These are phyloP conservation scores for Mortierella sp. DNA, from an alignment of 371 early-diverging fungal genomes.

Conservation along the genomic window DNA sequence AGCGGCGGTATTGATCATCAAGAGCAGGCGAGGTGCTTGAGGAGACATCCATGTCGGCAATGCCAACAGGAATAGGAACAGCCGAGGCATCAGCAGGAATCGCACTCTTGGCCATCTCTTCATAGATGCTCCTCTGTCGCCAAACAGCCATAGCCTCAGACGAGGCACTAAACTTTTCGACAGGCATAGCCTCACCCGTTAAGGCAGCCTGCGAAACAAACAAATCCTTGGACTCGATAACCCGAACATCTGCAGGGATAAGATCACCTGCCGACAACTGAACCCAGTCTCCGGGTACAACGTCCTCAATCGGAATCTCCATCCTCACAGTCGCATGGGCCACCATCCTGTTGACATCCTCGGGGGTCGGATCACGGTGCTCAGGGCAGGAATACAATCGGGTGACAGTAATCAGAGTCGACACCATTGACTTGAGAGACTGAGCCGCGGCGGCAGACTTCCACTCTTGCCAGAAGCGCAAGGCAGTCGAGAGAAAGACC, in stretches of 20 bases:
- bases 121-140: slow-evolving; percentile 20
- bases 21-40: not conserved
- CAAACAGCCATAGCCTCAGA: slow-evolving; percentile 35
- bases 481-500: slow-evolving; percentile 52
- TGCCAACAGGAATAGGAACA: slow-evolving; percentile 1
- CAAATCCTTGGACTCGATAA: slow-evolving; percentile 59
- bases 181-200: slow-evolving; percentile 62
- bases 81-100: slow-evolving; percentile 18
- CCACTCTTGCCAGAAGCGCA: slow-evolving; percentile 61
- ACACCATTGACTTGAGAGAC: slow-evolving; percentile 57
- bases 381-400: slow-evolving; percentile 53
- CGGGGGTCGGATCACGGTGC: slow-evolving; percentile 45
- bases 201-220: slow-evolving; percentile 58
- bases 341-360: slow-evolving; percentile 39
- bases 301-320: slow-evolving; percentile 55
- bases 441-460: slow-evolving; percentile 54
- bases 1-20: not conserved
- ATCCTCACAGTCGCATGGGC: slow-evolving; percentile 30
- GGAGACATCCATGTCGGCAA: slow-evolving; percentile 2
- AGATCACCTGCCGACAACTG: slow-evolving; percentile 57
- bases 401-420: slow-evolving; percentile 47
- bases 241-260: slow-evolving; percentile 54
- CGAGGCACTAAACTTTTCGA: slow-evolving; percentile 50
- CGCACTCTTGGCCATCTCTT: slow-evolving; percentile 20
- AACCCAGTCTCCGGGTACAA: slow-evolving; percentile 61